These are phyloP conservation scores for Penicillium taxi DNA, from an alignment of 495 filamentous ascomycete species.

Conservation along the genomic window DNA sequence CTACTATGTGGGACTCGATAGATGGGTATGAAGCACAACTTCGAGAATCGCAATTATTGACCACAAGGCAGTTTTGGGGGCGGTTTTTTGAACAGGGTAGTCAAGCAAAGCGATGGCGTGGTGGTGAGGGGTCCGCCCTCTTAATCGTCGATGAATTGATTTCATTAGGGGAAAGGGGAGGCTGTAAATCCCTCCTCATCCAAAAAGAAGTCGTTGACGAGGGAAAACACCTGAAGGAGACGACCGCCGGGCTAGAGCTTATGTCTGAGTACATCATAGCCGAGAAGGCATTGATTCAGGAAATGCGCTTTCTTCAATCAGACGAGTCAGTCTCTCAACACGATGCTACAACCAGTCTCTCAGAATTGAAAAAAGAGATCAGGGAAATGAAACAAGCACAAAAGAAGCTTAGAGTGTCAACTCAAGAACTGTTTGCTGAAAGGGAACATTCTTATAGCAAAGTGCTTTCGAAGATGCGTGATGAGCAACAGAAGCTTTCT, in stretches of 20 bases:
- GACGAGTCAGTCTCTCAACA: neutral
- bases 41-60: neutral
- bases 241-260: neutral
- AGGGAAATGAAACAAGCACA: neutral
- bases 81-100: neutral
- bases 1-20: neutral
- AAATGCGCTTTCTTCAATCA: neutral
- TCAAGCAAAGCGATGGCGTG: conserved; percentile 1
- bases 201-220: neutral
- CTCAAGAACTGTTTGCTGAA: neutral
- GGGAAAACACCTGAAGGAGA: neutral
- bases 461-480: neutral
- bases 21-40: neutral
- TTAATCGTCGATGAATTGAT: conserved; percentile 1
- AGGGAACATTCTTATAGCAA: neutral
- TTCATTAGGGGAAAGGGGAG: neutral
- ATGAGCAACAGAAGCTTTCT: neutral
- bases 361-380: neutral
- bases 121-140: neutral
- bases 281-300: neutral
- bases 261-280: neutral
- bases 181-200: neutral
- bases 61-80: neutral
- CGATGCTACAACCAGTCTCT: neutral
- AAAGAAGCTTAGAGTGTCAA: neutral